Base-by-base conservation (phyloP, 352 stramenopile species). In the Pythium apleroticum region DNA sequence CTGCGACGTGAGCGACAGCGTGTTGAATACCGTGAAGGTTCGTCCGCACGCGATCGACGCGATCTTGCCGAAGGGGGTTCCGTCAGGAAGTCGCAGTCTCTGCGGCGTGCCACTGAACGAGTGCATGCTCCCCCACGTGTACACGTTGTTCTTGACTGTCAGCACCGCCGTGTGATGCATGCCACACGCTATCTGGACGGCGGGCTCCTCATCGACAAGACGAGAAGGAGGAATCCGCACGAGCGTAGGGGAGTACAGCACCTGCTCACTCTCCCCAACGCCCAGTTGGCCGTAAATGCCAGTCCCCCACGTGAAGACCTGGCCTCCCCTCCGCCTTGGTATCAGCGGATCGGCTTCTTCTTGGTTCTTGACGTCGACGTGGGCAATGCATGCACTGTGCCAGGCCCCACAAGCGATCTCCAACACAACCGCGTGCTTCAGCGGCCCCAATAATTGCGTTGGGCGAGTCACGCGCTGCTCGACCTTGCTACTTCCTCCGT, bases 1-100 rank as follows among this genome's bases (percentile, higher is more conserved):
- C 39, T 75, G 55, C 0, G 73, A 52, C 46, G 79, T 74, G 15
- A 80, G 71, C 22, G 73, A 75, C 19, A 87, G 25, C 4, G 81
- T 91, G 66, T 88, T 92, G 61, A 92, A 92, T 20, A 90, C 59
- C 9, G 84, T 91, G 30, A 92, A 93, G 8, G 74, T 89, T 25
- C 79, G 73, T 12, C 85, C 85, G 71, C 85, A 93, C 19, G 83
- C 73, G 27, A 93, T 69, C 22, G 82, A 87, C 14, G 68, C 73
- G 39, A 91, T 81, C 11, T 68, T 66, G 2, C 72, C 72, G 67
- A 88, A 89, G 0, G 68, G 57, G 6, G 72, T 61, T 14, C 69
- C 73, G 33, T 73, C 61, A 3, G 58, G 35, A 7, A 84, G 65
- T 25, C 65, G 54, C 6, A 92, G 63, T 27, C 75, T 74, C 3